Conservation (phyloP, 441 rosid genomes). For the Adansonia gregorii region DNA sequence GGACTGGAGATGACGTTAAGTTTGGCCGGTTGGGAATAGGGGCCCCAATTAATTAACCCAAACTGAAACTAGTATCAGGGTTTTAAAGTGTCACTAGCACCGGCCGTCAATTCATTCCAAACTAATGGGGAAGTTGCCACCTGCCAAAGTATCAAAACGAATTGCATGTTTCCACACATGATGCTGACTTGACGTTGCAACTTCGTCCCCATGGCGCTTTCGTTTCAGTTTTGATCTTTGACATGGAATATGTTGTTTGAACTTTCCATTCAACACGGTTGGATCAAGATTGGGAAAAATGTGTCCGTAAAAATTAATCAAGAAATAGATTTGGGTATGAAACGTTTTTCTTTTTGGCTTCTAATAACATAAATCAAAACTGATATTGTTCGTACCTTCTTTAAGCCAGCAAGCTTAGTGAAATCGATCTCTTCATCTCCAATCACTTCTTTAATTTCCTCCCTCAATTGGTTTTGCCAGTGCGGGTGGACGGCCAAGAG, state of each 20-base stretch:
- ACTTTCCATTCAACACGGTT: background rate
- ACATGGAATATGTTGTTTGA: constrained; percentile 6
- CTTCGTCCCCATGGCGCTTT: background rate
- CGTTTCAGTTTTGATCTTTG: background rate
- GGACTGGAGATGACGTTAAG: background rate
- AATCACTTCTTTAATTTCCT: constrained; percentile 69
- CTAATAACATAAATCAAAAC: too few species aligned
- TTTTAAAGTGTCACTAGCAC: background rate
- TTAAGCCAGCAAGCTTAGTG: constrained; percentile 69
- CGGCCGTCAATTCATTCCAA: background rate
- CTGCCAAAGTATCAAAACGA: background rate
- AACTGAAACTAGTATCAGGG: background rate
- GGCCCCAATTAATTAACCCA: background rate
- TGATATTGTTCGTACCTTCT: constrained; percentile 59
- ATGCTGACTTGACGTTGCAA: background rate
- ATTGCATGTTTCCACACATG: background rate
- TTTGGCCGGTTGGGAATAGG: background rate
- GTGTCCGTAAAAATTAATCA: background rate
- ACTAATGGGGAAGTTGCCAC: background rate
- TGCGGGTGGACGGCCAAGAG: constrained; percentile 72
- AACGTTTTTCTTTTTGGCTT: too few species aligned
- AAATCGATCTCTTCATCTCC: constrained; percentile 64
- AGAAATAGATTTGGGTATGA: background rate
- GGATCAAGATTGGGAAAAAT: background rate
- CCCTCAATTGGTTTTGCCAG: constrained; percentile 78